Percentiles rank a stretch among this genome's conserved stretches.
phyloP scores from a whole-genome alignment of 2,329 filamentous ascomycete species.

The Samsoniella hepiali region DNA sequence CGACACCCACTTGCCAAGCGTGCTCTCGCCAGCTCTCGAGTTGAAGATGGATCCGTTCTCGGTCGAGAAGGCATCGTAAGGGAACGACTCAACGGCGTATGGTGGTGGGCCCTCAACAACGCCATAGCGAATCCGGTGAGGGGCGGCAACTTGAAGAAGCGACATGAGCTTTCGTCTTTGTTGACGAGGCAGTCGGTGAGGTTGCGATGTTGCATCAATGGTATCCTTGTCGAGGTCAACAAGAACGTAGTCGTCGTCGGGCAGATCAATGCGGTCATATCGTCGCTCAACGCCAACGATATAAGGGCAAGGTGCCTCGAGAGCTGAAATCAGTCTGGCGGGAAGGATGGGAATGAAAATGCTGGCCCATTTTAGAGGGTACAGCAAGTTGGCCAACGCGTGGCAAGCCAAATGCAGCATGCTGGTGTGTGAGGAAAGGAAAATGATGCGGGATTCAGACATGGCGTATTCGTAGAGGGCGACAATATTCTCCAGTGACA shows the following conservation, averaged over 20 bases:
- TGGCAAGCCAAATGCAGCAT: constrained; percentile 94
- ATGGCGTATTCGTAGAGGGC: constrained; percentile 90
- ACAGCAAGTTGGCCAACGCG: constrained; percentile 80
- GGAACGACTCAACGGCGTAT: constrained; percentile 90
- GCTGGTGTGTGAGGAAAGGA: constrained; percentile 89
- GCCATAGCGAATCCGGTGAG: constrained; percentile 82
- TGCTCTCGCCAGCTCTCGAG: constrained; percentile 64
- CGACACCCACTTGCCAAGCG: constrained; percentile 79
- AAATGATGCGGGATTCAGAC: constrained; percentile 90
- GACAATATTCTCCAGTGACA: constrained; percentile 90
- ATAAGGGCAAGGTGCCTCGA: constrained; percentile 94
- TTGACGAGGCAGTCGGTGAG: constrained; percentile 78
- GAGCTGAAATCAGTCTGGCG: constrained; percentile 78
- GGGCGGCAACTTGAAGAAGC: constrained; percentile 83
- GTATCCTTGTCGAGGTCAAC: constrained; percentile 90
- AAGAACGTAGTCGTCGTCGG: constrained; percentile 92
- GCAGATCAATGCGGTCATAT: constrained; percentile 81
- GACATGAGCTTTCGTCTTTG: constrained; percentile 86
- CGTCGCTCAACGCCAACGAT: constrained; percentile 93
- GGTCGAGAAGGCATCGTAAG: constrained; percentile 83
- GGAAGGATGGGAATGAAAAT: constrained; percentile 92
- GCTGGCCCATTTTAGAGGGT: constrained; percentile 88
- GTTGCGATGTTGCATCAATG: constrained; percentile 78
- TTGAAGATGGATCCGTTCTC: constrained; percentile 82
- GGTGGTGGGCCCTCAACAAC: constrained; percentile 85